Evolutionary conservation across 441 rosid species (phyloP), one percentile per base, ranked within the genome.

Genomic region (Syzygium syzygioides): DNA sequence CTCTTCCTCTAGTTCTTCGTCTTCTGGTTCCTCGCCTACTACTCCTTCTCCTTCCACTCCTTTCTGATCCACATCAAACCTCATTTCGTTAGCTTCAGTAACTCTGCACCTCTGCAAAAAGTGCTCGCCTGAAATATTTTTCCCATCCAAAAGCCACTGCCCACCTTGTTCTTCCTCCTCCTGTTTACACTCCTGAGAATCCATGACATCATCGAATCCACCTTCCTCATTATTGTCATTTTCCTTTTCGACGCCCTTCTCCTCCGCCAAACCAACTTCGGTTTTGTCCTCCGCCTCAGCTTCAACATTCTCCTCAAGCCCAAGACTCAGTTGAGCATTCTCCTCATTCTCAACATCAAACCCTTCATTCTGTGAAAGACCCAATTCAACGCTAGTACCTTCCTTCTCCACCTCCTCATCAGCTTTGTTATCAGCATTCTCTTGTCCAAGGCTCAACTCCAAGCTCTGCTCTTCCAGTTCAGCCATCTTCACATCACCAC

Each of bases 391-490:
- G 55, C 45, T 66, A 48, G 41, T 19, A 55, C 84, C 83, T 52
- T 48, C 84, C 52, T 86, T 89, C 87, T 91, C 92, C 88, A 88
- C 88, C 88, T 89, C 90, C 50, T 64, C 92, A 91, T 89, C 89
- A 55, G 92, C 90, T 86, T 89, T 76, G 52, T 37, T 50, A 71
- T 91, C 93, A 32, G 57, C 86, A 86, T 64, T 85, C 45, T 88
- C 90, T 4, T 66, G 57, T 50, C 92, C 85, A 62, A 93, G 93
- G 87, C 94, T 92, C 93, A 94, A 91, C 85, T 94, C 93, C 88
- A 94, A 92, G 32, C 85, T 91, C 55, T 92, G 91, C 91, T 93
- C 97, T 91, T 95, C 94, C 85, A 91, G 89, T 52, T 94, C 95
- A 79, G 41, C 89, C 89, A 62, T 89, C 90, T 92, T 93, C 90